phyloP scores from a whole-genome alignment of 441 rosid genomes.

The Adansonia madagascariensis region DNA sequence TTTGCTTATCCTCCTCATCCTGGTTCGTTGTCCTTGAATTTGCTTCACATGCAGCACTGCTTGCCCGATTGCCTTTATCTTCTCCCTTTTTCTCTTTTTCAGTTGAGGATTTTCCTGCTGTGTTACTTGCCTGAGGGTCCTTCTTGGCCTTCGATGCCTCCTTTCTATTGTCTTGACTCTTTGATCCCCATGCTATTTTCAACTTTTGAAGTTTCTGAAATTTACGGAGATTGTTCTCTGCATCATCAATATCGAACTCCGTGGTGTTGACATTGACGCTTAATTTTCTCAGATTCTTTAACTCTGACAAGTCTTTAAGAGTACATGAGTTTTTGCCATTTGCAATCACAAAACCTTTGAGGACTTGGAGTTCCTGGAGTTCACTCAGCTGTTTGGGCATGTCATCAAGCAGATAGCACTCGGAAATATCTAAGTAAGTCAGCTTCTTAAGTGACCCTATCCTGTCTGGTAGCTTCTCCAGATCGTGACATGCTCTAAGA shows the following conservation, averaged over 20 bases:
- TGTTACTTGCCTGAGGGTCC: background rate
- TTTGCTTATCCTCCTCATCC: background rate
- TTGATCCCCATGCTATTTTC: conserved; percentile 50
- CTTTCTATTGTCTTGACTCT: background rate
- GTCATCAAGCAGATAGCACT: conserved; percentile 51
- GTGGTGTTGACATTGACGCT: conserved; percentile 40
- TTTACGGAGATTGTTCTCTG: background rate
- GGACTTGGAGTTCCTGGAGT: conserved; percentile 48
- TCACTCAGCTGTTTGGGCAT: conserved; percentile 47
- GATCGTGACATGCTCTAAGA: conserved; percentile 58
- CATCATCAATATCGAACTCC: background rate
- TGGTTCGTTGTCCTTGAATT: background rate
- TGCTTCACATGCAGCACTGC: background rate
- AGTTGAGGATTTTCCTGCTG: background rate
- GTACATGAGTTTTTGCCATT: conserved; percentile 32
- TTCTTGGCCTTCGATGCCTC: background rate
- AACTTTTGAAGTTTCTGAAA: conserved; percentile 37
- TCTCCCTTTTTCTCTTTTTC: conserved; percentile 14
- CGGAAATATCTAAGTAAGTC: conserved; percentile 53
- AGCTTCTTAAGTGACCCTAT: conserved; percentile 48
- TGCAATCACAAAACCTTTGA: conserved; percentile 53
- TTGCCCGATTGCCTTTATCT: background rate
- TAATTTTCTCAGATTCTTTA: conserved; percentile 44
- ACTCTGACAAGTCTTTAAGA: conserved; percentile 24
- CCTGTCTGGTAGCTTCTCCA: conserved; percentile 55